Evolutionary conservation across 2,329 filamentous ascomycete genomes (phyloP).

Genomic region (Pseudocercospora pini-densiflorae): DNA sequence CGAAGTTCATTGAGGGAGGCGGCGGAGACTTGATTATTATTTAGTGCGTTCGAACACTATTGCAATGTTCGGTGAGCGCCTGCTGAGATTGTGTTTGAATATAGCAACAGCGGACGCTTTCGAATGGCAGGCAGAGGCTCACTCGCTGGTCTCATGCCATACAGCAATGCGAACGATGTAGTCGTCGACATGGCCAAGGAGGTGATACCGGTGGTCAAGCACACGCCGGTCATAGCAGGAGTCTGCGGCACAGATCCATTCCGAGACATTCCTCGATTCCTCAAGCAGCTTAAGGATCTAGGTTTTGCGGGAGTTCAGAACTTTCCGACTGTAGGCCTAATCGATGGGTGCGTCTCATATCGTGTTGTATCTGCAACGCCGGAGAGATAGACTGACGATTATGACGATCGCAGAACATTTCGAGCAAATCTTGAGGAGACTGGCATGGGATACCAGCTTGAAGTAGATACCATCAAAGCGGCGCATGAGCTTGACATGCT

Average conservation of each 20-base stretch:
- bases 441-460: constrained; percentile 69
- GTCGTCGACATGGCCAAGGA: constrained; percentile 72
- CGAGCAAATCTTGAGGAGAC: constrained; percentile 72
- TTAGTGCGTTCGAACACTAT: constrained; percentile 8
- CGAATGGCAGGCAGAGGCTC: constrained; percentile 74
- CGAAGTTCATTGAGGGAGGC: constrained; percentile 71
- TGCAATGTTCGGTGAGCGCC: not conserved
- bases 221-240: constrained; percentile 70
- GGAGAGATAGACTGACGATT: constrained; percentile 73
- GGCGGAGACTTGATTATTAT: constrained; percentile 67
- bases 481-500: constrained; percentile 65
- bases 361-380: not conserved
- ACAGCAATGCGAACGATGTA: constrained; percentile 71
- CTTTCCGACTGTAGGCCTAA: constrained; percentile 73
- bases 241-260: constrained; percentile 75
- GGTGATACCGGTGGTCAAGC: constrained; percentile 66
- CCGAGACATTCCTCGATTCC: constrained; percentile 63
- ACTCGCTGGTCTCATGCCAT: constrained; percentile 71
- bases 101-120: constrained; percentile 67
- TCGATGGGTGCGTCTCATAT: constrained; percentile 51
- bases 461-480: constrained; percentile 69
- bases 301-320: constrained; percentile 70
- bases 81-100: not conserved
- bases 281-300: constrained; percentile 62
- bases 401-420: constrained; percentile 70